Percentiles rank a stretch among this genome's conserved stretches.
Evolutionary conservation across 768 basidiomycete species (phyloP).

Genomic region (Pisolithus marmoratus): DNA sequence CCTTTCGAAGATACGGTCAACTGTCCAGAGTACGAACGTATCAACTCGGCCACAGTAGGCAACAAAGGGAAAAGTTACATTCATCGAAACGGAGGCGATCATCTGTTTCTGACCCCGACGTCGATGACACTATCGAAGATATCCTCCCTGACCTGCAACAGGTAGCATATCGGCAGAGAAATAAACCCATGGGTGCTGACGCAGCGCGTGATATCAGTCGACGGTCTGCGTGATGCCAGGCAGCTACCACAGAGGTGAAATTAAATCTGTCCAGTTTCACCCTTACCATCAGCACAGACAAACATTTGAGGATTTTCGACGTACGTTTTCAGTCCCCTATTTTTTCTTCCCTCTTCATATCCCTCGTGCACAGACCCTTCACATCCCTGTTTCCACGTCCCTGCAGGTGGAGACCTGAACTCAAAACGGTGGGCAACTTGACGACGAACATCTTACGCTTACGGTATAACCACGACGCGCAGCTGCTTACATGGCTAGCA

Average conservation of each 20-base stretch:
- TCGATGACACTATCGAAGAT: constrained; percentile 34
- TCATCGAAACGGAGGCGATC: constrained; percentile 32
- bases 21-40: constrained; percentile 82
- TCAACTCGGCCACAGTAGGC: constrained; percentile 96
- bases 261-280: constrained; percentile 83
- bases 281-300: constrained; percentile 79
- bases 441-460: constrained; percentile 80
- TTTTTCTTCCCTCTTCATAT: background rate
- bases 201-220: constrained; percentile 67
- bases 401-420: constrained; percentile 44
- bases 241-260: constrained; percentile 58
- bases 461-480: constrained; percentile 82
- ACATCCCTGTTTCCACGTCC: constrained; percentile 81
- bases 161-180: constrained; percentile 45
- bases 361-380: constrained; percentile 85
- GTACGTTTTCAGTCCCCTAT: constrained; percentile 44
- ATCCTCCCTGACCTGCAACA: constrained; percentile 46
- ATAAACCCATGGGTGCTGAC: constrained; percentile 37
- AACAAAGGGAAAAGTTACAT: constrained; percentile 43
- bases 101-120: constrained; percentile 25
- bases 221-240: constrained; percentile 86
- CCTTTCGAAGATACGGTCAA: constrained; percentile 66
- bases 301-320: constrained; percentile 87
- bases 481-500: constrained; percentile 84
- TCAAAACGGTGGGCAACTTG: constrained; percentile 82